phyloP scores from a whole-genome alignment of 2,329 filamentous ascomycete species.

The Cytospora piceicola region DNA sequence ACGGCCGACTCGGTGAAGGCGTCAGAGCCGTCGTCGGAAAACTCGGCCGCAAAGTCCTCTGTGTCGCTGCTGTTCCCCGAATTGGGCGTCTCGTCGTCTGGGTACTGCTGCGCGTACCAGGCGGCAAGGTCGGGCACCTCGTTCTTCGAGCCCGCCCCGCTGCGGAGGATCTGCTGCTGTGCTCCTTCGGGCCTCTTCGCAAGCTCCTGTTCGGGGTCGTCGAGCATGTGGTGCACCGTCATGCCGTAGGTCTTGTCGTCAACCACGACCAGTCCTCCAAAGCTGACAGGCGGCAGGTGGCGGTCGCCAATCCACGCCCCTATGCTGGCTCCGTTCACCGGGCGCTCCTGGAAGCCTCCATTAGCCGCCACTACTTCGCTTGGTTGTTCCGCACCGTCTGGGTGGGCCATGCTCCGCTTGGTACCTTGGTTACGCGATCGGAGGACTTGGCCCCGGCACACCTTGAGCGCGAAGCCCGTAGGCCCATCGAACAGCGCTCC shows the following conservation, averaged over 20 bases:
- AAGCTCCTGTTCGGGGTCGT: constrained; percentile 59
- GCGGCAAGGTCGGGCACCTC: constrained; percentile 44
- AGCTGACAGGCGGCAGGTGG: constrained; percentile 87
- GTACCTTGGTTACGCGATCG: constrained; percentile 57
- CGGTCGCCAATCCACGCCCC: constrained; percentile 85
- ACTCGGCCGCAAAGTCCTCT: constrained; percentile 62
- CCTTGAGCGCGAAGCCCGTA: constrained; percentile 67
- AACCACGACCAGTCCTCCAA: constrained; percentile 84
- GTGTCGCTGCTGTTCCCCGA: constrained; percentile 47
- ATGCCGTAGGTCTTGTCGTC: constrained; percentile 87
- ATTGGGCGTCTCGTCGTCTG: constrained; percentile 43
- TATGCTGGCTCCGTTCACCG: constrained; percentile 87
- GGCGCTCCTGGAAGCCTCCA: constrained; percentile 75
- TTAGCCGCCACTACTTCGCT: constrained; percentile 59
- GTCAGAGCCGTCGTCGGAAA: constrained; percentile 66
- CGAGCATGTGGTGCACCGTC: constrained; percentile 96
- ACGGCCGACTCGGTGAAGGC: constrained; percentile 53
- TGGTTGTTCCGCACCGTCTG: constrained; percentile 39
- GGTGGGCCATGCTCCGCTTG: constrained; percentile 45
- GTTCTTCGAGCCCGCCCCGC: constrained; percentile 34
- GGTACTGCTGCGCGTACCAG: constrained; percentile 46
- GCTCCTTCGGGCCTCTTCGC: constrained; percentile 7
- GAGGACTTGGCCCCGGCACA: constrained; percentile 70
- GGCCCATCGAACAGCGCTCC: constrained; percentile 66
- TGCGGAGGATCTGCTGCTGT: constrained; percentile 33